Evolutionary conservation across 2,329 filamentous ascomycete species (phyloP), one percentile per base, ranked within the genome.

Genomic region (Hymenoscyphus salicellus): DNA sequence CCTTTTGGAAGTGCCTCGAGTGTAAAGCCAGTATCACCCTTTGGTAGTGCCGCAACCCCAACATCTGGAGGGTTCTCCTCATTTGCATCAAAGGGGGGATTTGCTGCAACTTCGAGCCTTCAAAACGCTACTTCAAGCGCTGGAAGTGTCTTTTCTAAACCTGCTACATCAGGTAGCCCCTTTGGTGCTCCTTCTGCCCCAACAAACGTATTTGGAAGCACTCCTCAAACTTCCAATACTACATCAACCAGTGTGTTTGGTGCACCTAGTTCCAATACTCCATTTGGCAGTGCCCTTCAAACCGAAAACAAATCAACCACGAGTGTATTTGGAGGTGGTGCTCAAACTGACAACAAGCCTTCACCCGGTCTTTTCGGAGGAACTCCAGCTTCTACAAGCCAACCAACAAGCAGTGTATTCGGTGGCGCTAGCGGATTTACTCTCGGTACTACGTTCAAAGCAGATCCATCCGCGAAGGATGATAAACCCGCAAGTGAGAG

Each of bases 61-160:
- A 60, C 76, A 6, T 77, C 79, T 11, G 79, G 81, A 33, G 83
- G 82, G 0, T 86, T 86, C 70, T 80, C 85, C 28, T 78, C 78
- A 30, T 87, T 87, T 72, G 82, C 84, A 3, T 79, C 74, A 32
- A 79, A 83, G 64, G 78, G 82, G 2, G 86, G 85, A 1, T 89
- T 89, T 72, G 81, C 71, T 41, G 70, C 71, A 32, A 70, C 70
- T 38, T 62, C 64, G 28, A 72, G 75, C 71, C 52, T 65, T 46
- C 33, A 60, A 14, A 78, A 72, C 58, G 56, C 61, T n/a, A 75
- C 72, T 30, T 74, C 74, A 4, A 14, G 46, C 10, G 46, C 20
- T 16, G 69, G 74, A 6, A 74, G 71, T 52, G 64, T 75, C 33
- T 75, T 76, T 64, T 69, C 69, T 20, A 71, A 69, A 49, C 58